Evolutionary conservation across 805 yeast genomes (phyloP).

Genomic region (Teunomyces barrocoloradensis): DNA sequence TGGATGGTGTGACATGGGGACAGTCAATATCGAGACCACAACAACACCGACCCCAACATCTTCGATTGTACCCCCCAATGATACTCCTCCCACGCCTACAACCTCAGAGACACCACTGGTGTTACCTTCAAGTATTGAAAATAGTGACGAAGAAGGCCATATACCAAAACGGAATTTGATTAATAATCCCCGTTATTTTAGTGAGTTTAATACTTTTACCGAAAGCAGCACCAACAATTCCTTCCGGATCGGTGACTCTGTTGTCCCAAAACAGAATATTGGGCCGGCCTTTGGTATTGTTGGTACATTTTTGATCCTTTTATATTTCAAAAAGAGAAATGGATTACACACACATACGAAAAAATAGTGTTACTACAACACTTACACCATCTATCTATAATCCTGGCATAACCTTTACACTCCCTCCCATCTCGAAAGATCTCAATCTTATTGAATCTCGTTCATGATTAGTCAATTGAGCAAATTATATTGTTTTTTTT

Average conservation of each 20-base stretch:
- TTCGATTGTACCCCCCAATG: constrained; percentile 1
- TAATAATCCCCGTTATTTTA: background rate
- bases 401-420: too few species aligned
- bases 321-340: constrained; percentile 13
- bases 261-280: constrained; percentile 10
- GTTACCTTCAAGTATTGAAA: constrained; percentile 21
- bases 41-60: constrained; percentile 5
- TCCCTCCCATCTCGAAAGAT: background rate
- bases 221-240: too few species aligned
- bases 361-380: background rate
- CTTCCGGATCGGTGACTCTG: too few species aligned
- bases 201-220: background rate
- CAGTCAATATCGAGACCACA: constrained; percentile 24
- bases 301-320: constrained; percentile 15
- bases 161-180: background rate
- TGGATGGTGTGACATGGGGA: constrained; percentile 63
- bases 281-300: constrained; percentile 19
- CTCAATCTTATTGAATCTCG: background rate
- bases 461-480: too few species aligned
- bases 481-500: too few species aligned
- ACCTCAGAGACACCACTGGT: constrained; percentile 11
- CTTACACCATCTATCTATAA: background rate
- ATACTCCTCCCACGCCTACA: constrained; percentile 7
- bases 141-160: constrained; percentile 7
- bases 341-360: background rate